Base-by-base conservation (phyloP, 345 rosid species). In the Ailanthus altissimus region DNA sequence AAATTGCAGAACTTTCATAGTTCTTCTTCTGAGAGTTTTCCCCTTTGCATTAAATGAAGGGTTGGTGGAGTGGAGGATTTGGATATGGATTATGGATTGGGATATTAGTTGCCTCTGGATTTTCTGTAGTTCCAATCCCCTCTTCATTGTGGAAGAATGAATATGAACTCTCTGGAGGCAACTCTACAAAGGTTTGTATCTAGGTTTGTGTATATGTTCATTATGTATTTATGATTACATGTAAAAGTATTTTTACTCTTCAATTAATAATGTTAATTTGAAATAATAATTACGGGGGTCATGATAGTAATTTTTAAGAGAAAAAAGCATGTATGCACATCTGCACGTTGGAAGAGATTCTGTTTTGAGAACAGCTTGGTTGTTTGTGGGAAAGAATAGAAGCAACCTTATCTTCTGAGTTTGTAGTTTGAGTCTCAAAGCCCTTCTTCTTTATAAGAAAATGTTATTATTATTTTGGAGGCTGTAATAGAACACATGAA, bases 11-110 rank as follows among this genome's bases (percentile, higher is more conserved):
- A 56, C 25, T 56, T n/a, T 8, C 26, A 56, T 56, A n/a, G 36
- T 60, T 26, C 65, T 14, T 60, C 4, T 38, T 6, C 42, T 32
- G 25, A 50, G 18, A 9, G 6, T 15, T 70, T 26, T 70, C 20
- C 28, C 60, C 45, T 12, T 70, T 16, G 14, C 13, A 16, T 78
- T 79, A 36, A 58, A 74, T 83, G 74, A 64, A 93, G 98, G 98
- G 99, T 65, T 93, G 99, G 98, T 95, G 96, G 88, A 87, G 89
- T 59, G 96, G 98, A 80, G 99, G 97, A 79, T 95, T 91, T 80
- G 91, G 90, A 28, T 95, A 89, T 82, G 97, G 99, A 53, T 82
- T 93, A 78, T 95, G 98, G 98, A 88, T 95, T 53, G 98, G 99
- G 73, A 79, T 86, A 80, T 88, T 95, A 40, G 94, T 93, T 83